Evolutionary conservation across 805 yeast genomes (phyloP), one percentile per base, ranked within the genome.

Genomic region (Lachancea waltii): DNA sequence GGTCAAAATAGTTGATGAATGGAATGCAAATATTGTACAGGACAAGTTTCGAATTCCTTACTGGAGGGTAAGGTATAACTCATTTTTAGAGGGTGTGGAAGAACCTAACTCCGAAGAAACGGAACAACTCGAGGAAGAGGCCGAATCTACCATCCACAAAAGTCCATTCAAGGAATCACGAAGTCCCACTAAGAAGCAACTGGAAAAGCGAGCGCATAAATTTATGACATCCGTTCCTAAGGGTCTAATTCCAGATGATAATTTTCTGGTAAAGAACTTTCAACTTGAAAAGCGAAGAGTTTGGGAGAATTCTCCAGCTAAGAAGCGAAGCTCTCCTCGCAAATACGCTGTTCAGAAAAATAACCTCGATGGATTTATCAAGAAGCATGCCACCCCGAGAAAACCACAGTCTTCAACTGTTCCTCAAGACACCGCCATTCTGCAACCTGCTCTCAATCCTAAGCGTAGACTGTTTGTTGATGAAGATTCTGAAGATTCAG

Each of bases 31-130:
- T 10, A 25, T 46, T 3, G 34, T 44, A 15, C 44, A 48, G 7
- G 38, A 42, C 9, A 43, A 33, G 15, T 41, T 35, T 33, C 37
- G 37, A 4, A 20, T 44, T 14, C 24, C 31, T 8, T 47, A 38
- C 33, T 56, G 52, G 53, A 53, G 47, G 40, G 32, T 57, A 9
- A 40, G 58, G 19, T 54, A 47, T 26, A 50, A 48, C 28, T 30
- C 51, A 1, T 52, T 48, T 28, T 20, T 54, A n/a, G 29, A 26
- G 2, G 40, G 33, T 7, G 35, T 41, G 2, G 21, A 19, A 13
- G 37, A 43, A 34, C 26, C 41, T 30, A 4, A 8, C 8, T 2
- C 20, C 2, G 28, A 21, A 9, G 33, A 20, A 9, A 10, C 14
- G 7, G 29, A 15, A 4, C 18, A 14, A 10, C 10, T 11, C 11